Evolutionary conservation across 2,329 filamentous ascomycete genomes (phyloP), one percentile per base, ranked within the genome.

Genomic region (Fusarium nodosum): DNA sequence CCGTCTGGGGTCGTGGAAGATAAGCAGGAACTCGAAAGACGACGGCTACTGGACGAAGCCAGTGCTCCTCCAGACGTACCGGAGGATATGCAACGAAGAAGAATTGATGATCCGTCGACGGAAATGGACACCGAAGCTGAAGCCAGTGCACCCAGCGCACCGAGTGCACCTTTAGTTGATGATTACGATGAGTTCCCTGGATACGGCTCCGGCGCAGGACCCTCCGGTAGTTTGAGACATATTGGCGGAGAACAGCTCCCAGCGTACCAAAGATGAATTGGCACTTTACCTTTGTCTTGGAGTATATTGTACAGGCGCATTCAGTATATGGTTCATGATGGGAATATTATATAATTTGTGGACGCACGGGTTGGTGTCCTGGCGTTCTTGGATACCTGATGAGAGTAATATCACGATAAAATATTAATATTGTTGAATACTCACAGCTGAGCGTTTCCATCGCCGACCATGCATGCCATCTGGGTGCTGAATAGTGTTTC

Each of bases 21-120:
- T 77, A 96, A 97, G 77, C 89, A 90, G 72, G 93, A 97, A 76
- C 81, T 93, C 9, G 91, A 94, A 76, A 84, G 89, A 22, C 86
- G 82, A 58, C 83, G 90, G 38, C 78, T 93, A n/a, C 81, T 91
- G 63, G 81, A 84, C 53, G 86, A 91, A 73, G 87, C 87, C 10
- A 91, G 90, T 76, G 87, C 87, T 11, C 90, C 90, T 7, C 85
- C 85, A 5, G 83, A 85, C 13, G 85, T 88, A 45, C 85, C 86
- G 0, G 83, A 85, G 7, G 87, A 89, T 67, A 83, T 82, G 62
- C 82, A 84, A 22, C 73, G 77, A 31, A 76, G 75, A 48, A 76
- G 74, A 41, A 73, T 73, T 12, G 77, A 74, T 31, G 70, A 74
- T 6, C 67, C 77, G 5, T 77, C 77, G 7, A 75, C 70, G 61